Percentiles rank a stretch among this genome's conserved stretches.
These are phyloP conservation scores for Syncephalis fuscata DNA, from an alignment of 371 early-diverging fungal genomes.

Conservation along the genomic window DNA sequence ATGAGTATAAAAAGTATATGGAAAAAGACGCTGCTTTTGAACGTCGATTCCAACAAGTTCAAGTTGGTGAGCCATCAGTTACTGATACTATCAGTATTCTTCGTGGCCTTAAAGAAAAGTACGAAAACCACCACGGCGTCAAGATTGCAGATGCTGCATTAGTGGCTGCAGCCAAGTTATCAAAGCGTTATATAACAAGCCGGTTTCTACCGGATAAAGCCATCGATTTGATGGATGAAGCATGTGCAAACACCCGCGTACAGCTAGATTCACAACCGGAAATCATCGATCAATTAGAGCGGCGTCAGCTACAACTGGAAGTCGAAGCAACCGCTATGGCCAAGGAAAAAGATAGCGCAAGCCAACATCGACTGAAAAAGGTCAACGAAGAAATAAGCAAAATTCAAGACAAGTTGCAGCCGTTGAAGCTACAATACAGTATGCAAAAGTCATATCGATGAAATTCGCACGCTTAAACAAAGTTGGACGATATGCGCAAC, in stretches of 20 bases:
- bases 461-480: conserved; percentile 74
- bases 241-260: conserved; percentile 86
- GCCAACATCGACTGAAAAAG: conserved; percentile 55
- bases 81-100: conserved; percentile 69
- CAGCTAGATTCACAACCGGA: conserved; percentile 94
- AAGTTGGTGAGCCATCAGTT: conserved; percentile 66
- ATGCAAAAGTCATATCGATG: conserved; percentile 69
- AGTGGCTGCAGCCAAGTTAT: conserved; percentile 59
- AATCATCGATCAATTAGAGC: conserved; percentile 83
- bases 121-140: conserved; percentile 76
- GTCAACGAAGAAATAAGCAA: conserved; percentile 71
- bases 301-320: conserved; percentile 72
- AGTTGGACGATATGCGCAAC: conserved; percentile 67
- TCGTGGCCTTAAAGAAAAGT: conserved; percentile 68
- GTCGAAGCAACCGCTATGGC: conserved; percentile 85
- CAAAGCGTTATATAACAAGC: conserved; percentile 63
- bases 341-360: conserved; percentile 78
- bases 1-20: conserved; percentile 62
- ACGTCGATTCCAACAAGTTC: conserved; percentile 75
- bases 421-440: conserved; percentile 74
- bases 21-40: conserved; percentile 86
- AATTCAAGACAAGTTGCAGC: conserved; percentile 71
- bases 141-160: conserved; percentile 67
- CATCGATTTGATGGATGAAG: conserved; percentile 86
- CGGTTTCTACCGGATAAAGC: conserved; percentile 70